A percentile compares a stretch with the other conserved stretches of the same genome.
Conservation (phyloP, 257 asterid genomes). For the Nicotiana otophora region DNA sequence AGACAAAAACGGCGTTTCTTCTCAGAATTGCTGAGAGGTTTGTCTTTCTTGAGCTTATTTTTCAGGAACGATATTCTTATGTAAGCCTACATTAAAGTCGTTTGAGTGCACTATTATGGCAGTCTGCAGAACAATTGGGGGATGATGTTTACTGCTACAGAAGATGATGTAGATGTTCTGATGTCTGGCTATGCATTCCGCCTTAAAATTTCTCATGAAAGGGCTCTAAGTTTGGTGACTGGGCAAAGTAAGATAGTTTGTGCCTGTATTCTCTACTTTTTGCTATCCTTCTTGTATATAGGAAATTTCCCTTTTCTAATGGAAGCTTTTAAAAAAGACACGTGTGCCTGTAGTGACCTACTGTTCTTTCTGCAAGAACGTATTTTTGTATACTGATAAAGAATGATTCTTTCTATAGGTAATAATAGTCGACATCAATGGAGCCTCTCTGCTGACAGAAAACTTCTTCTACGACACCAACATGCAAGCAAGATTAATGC, state of each 20-base stretch:
- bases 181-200: conserved; percentile 96
- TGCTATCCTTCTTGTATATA: neutral
- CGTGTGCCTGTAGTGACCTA: neutral
- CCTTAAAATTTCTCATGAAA: conserved; percentile 83
- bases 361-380: conserved; percentile 7
- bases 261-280: neutral
- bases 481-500: conserved; percentile 93
- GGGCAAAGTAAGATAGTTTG: conserved; percentile 41
- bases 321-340: neutral
- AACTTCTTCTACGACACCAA: conserved; percentile 65
- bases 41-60: conserved; percentile 17
- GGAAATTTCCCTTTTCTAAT: conserved; percentile 7
- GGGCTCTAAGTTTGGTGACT: conserved; percentile 67
- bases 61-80: neutral
- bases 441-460: conserved; percentile 59
- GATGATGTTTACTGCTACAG: conserved; percentile 68
- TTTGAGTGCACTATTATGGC: conserved; percentile 30
- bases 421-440: conserved; percentile 47
- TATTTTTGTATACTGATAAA: neutral
- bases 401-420: conserved; percentile 11
- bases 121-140: conserved; percentile 75
- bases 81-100: conserved; percentile 7
- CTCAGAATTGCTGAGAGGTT: conserved; percentile 92
- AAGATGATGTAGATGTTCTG: conserved; percentile 76
- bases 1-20: conserved; percentile 91